Base-by-base conservation (phyloP, 306 rosid genomes). In the Astragalus membranaceus region DNA sequence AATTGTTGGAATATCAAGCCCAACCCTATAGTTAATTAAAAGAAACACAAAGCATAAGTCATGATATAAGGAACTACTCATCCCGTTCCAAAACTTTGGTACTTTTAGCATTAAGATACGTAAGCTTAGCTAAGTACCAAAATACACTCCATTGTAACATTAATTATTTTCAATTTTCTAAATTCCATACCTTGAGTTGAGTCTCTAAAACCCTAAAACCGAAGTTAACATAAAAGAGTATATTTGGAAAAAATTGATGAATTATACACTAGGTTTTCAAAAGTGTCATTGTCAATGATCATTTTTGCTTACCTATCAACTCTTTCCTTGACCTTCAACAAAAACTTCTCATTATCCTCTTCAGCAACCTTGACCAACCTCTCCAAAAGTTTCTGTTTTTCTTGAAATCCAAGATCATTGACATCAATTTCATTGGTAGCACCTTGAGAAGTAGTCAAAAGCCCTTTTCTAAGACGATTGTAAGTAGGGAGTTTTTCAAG, bases 401-500 rank as follows among this genome's bases (percentile, higher is more conserved):
- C 79, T 32, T 78, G 78, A 26, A 7, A 58, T 0, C 77, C 81
- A 44, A 92, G 87, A 64, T 81, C 79, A n/a, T 67, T 30, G 6
- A 92, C 76, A 9, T 87, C 85, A 11, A 92, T 20, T 55, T 92
- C 92, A 63, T 12, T 78, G 8, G 85, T 83, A 0, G 41, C 66
- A 0, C 94, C 95, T 11, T 46, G 67, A 0, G 95, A 77, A 0
- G 86, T 37, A 0, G 88, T 75, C 44, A 92, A 58, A 67, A 92
- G 60, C 0, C 96, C 96, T 80, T 78, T 92, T 58, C 78, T 87
- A 26, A 92, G 44, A 49, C 96, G 96, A 58, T 47, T 76, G 70
- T 84, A 87, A n/a, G 96, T 89, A 2, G 96, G 98, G 11, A 92
- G 95, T 63, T 77, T 87, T 67, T 92, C 88, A 6, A 92, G 77